A percentile compares a stretch with the other conserved stretches of the same genome.
Evolutionary conservation across 495 filamentous ascomycete genomes (phyloP).

Genomic region (Xanthoparmelia taractica): DNA sequence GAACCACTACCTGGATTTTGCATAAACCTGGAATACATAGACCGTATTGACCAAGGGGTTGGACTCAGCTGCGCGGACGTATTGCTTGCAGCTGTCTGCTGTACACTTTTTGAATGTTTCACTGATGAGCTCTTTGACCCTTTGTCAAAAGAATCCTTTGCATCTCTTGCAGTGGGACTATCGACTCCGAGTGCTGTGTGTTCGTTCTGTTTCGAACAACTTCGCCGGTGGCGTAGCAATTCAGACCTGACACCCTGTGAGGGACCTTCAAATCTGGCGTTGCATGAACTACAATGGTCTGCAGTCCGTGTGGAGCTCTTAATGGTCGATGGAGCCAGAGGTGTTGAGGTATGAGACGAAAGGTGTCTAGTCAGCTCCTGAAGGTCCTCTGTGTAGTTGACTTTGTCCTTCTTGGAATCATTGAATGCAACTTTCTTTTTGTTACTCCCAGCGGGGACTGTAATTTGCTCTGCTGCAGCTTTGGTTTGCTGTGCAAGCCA

Average conservation of each 20-base stretch:
- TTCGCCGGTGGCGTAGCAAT: neutral
- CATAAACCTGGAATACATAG: neutral
- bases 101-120: neutral
- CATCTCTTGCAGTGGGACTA: neutral
- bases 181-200: neutral
- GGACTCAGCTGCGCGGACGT: neutral
- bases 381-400: neutral
- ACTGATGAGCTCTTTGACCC: neutral
- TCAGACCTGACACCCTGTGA: neutral
- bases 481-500: constrained; percentile 5
- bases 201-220: neutral
- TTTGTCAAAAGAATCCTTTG: neutral
- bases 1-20: neutral
- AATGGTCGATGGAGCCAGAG: neutral
- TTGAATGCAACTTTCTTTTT: neutral
- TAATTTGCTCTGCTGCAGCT: neutral
- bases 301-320: neutral
- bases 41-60: neutral
- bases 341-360: neutral
- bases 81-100: neutral
- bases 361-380: neutral
- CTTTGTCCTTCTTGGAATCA: neutral
- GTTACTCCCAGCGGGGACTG: neutral
- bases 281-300: neutral
- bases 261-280: neutral